Base-by-base conservation (phyloP, 768 basidiomycete genomes). In the Phlebiopsis gigantea region DNA sequence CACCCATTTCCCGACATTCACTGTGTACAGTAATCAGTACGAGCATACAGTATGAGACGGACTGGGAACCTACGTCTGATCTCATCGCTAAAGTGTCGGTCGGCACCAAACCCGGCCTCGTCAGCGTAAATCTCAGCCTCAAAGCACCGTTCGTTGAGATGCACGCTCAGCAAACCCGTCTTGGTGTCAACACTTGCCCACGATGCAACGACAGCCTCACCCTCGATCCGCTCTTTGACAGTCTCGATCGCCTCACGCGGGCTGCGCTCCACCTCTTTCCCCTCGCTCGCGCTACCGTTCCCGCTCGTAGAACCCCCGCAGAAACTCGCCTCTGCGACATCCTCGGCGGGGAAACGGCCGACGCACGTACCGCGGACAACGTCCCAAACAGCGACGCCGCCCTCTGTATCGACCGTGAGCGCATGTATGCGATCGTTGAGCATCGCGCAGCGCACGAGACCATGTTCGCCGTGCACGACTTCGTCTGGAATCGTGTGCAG, bases 111-210 rank as follows among this genome's bases (percentile, higher is more conserved):
- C 19, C 90, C 92, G 41, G 88, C 82, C 67, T 98, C 94, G 66
- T 98, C 95, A 12, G 90, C 89, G 67, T 95, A 98, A 1, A 96
- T 84, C 72, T 99, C 97, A 5, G 91, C 90, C 55, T 98, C 95
- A 68, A 98, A 98, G 57, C 87, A 92, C 46, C 83, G 78, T 62
- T 97, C 93, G 46, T 82, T 89, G 45, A 99, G 63, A 70, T 97
- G 92, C 3, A 98, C 82, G 1, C 89, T 87, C 58, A 99, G 75
- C 22, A 92, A 81, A 6, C 96, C 96, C 7, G 87, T 85, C 69
- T 90, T 88, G 4, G 94, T 96, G 70, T 98, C 96, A 25, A 90
- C 87, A 15, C 79, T 80, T 39, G 90, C 88, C 96, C 96, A 99
- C 12, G 85, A 74, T 24, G 84, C 75, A 8, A 91, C 84, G 26